phyloP scores from a whole-genome alignment of 768 basidiomycete species.

The Rhodosporidiobolus odoratus region DNA sequence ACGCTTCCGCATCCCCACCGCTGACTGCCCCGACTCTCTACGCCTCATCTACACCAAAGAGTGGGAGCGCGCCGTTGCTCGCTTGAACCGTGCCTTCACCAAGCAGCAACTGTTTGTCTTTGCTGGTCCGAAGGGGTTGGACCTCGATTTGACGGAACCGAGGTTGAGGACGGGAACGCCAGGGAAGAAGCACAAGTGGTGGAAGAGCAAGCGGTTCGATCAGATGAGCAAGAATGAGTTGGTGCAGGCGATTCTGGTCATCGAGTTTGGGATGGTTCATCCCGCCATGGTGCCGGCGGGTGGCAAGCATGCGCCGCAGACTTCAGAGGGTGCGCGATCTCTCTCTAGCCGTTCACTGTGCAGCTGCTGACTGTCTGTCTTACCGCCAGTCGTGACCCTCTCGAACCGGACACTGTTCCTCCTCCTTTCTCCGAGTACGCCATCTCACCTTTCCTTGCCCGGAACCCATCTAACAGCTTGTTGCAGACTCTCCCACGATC shows the following conservation, averaged over 20 bases:
- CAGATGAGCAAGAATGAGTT: slow-evolving; percentile 34
- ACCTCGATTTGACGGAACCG: slow-evolving; percentile 1
- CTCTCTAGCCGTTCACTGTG: no score
- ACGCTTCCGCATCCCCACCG: slow-evolving; percentile 14
- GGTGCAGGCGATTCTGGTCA: slow-evolving; percentile 13
- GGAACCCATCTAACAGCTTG: background rate
- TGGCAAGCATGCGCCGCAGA: background rate
- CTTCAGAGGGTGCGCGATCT: slow-evolving; percentile 5
- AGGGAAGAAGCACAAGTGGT: slow-evolving; percentile 16
- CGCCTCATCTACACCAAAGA: slow-evolving; percentile 18
- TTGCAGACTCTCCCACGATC: slow-evolving; percentile 23
- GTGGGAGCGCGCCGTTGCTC: background rate
- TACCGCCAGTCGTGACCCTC: slow-evolving; percentile 6
- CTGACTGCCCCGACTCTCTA: slow-evolving; percentile 8
- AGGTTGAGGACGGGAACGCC: background rate
- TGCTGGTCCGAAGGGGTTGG: slow-evolving; percentile 3
- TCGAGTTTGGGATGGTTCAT: slow-evolving; percentile 25
- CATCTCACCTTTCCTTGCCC: background rate
- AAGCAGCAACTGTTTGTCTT: slow-evolving; percentile 14
- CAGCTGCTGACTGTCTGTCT: background rate
- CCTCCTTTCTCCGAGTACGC: slow-evolving; percentile 28
- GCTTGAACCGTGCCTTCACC: slow-evolving; percentile 17
- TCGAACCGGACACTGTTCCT: slow-evolving; percentile 29
- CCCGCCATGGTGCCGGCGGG: slow-evolving; percentile 13
- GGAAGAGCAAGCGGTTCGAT: slow-evolving; percentile 25